phyloP scores from a whole-genome alignment of 2,329 filamentous ascomycete genomes.

The Monilinia laxa region DNA sequence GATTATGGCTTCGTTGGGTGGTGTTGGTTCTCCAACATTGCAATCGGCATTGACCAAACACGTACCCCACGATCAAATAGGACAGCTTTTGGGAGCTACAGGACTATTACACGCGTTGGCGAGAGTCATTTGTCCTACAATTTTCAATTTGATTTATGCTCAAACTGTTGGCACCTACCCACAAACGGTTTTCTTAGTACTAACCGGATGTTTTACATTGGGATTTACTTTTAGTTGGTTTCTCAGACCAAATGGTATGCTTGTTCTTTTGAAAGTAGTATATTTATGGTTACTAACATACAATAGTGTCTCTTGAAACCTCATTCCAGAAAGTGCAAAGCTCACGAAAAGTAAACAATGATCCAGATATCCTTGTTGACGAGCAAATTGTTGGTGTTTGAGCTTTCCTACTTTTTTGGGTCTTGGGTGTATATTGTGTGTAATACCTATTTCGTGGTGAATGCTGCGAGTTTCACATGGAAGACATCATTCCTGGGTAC shows the following conservation, averaged over 20 bases:
- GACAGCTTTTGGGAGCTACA: conserved; percentile 83
- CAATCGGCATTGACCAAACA: conserved; percentile 88
- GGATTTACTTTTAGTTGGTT: conserved; percentile 68
- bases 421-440: neutral
- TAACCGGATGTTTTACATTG: conserved; percentile 64
- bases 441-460: neutral
- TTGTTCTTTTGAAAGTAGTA: neutral
- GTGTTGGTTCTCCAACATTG: conserved; percentile 80
- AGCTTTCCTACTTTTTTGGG: neutral
- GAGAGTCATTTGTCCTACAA: conserved; percentile 72
- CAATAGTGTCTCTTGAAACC: conserved; percentile 30
- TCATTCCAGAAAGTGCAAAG: conserved; percentile 2
- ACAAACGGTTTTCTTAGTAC: conserved; percentile 78
- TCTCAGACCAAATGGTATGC: conserved; percentile 72
- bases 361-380: conserved; percentile 29
- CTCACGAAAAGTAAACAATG: conserved; percentile 5
- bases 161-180: conserved; percentile 74
- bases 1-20: conserved; percentile 72
- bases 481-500: neutral
- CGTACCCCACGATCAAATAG: conserved; percentile 76
- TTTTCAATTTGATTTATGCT: conserved; percentile 86
- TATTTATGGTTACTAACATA: conserved; percentile 3
- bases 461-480: neutral
- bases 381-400: conserved; percentile 30
- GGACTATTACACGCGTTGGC: conserved; percentile 82